Percentiles rank a stretch among this genome's conserved stretches.
phyloP scores from a whole-genome alignment of 2,329 filamentous ascomycete species.

The Lachnellula hyalina region DNA sequence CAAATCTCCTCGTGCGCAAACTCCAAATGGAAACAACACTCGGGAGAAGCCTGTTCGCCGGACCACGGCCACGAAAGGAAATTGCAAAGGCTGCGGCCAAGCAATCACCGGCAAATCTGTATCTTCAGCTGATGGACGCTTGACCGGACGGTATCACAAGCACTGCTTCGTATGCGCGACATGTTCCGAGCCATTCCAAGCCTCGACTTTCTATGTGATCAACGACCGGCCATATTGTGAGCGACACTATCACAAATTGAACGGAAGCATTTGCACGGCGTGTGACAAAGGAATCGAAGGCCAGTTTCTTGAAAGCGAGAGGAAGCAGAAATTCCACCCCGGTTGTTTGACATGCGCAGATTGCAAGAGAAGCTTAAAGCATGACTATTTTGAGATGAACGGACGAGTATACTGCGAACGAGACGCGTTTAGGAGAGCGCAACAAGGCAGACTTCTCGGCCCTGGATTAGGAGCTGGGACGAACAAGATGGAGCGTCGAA shows the following conservation, averaged over 20 bases:
- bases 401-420: constrained; percentile 79
- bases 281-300: constrained; percentile 89
- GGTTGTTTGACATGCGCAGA: constrained; percentile 80
- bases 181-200: constrained; percentile 75
- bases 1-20: constrained; percentile 8
- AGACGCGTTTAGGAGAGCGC: constrained; percentile 54
- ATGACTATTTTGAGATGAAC: constrained; percentile 88
- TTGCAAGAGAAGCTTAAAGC: constrained; percentile 66
- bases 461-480: constrained; percentile 14
- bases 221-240: constrained; percentile 85
- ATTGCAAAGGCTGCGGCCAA: constrained; percentile 76
- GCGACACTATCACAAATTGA: constrained; percentile 86
- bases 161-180: constrained; percentile 88
- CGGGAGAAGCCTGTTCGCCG: constrained; percentile 11
- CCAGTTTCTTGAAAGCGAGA: constrained; percentile 81
- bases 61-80: constrained; percentile 41
- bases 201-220: constrained; percentile 88
- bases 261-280: constrained; percentile 74
- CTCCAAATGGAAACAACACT: constrained; percentile 4
- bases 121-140: constrained; percentile 83
- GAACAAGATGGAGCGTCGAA: constrained; percentile 40
- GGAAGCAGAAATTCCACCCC: constrained; percentile 74
- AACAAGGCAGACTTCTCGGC: constrained; percentile 20
- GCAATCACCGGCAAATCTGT: constrained; percentile 86
- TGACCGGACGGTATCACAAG: constrained; percentile 93